phyloP scores from a whole-genome alignment of 2,329 filamentous ascomycete species.

The Domatiomyces globalis region DNA sequence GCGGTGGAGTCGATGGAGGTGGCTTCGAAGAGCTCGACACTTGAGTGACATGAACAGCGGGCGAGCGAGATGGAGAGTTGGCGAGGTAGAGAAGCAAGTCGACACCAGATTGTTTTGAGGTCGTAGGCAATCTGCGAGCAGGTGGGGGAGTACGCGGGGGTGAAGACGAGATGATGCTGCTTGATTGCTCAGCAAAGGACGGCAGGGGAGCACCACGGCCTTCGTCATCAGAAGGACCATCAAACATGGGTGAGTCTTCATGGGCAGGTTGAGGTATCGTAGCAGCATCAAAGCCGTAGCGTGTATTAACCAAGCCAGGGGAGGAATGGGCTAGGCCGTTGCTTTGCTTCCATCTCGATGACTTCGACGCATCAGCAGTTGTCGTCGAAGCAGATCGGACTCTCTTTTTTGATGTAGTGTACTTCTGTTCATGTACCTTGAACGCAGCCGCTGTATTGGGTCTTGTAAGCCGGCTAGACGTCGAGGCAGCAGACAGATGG shows the following conservation, averaged over 20 bases:
- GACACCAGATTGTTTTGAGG: slow-evolving; percentile 63
- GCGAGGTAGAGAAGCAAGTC: slow-evolving; percentile 73
- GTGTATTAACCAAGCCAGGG: slow-evolving; percentile 60
- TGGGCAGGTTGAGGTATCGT: slow-evolving; percentile 41
- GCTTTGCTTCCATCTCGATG: slow-evolving; percentile 59
- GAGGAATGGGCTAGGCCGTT: slow-evolving; percentile 74
- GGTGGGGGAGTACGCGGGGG: slow-evolving; percentile 69
- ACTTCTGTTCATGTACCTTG: slow-evolving; percentile 33
- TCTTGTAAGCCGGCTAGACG: slow-evolving; percentile 25
- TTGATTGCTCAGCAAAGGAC: slow-evolving; percentile 45
- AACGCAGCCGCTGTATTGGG: slow-evolving; percentile 22
- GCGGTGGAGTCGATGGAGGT: slow-evolving; percentile 62
- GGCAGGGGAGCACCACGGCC: slow-evolving; percentile 66
- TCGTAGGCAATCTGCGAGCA: slow-evolving; percentile 33
- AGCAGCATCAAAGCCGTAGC: slow-evolving; percentile 61
- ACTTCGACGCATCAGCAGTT: slow-evolving; percentile 35
- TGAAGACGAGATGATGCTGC: slow-evolving; percentile 51
- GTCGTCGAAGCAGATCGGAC: slow-evolving; percentile 54
- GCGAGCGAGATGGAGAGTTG: slow-evolving; percentile 61
- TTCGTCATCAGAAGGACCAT: slow-evolving; percentile 48
- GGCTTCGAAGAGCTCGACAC: slow-evolving; percentile 37
- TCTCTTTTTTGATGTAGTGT: slow-evolving; percentile 45
- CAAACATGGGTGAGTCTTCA: slow-evolving; percentile 23
- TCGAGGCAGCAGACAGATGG: slow-evolving; percentile 58
- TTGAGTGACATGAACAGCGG: slow-evolving; percentile 42